phyloP scores from a whole-genome alignment of 179 eudicot genomes.

The Corrigiola litoralis region DNA sequence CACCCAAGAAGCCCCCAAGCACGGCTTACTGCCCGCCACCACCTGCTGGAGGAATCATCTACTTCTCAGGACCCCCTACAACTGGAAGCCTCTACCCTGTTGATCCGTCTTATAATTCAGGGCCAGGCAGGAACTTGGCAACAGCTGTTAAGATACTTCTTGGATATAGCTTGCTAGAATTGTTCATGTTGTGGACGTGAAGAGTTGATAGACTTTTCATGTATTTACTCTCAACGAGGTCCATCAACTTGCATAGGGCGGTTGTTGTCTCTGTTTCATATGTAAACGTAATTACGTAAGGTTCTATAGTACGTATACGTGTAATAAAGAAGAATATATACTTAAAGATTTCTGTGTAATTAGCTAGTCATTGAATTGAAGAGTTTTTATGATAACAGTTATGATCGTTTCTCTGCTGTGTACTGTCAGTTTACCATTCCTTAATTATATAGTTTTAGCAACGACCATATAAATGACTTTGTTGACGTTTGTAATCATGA shows the following conservation, averaged over 20 bases:
- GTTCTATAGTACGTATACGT: too few species aligned
- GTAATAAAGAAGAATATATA: too few species aligned
- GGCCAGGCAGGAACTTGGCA: slow-evolving; percentile 11
- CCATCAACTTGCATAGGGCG: too few species aligned
- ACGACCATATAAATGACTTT: too few species aligned
- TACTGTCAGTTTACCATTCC: too few species aligned
- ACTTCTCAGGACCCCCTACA: slow-evolving; percentile 52
- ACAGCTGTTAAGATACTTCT: slow-evolving; percentile 6
- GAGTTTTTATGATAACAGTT: too few species aligned
- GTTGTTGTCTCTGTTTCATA: neutral
- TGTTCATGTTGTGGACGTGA: slow-evolving; percentile 29
- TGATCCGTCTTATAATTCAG: slow-evolving; percentile 16
- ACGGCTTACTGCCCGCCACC: slow-evolving; percentile 64
- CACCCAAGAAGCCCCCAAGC: slow-evolving; percentile 36
- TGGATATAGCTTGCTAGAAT: slow-evolving; percentile 25
- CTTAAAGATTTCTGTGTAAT: neutral
- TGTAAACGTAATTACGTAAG: too few species aligned
- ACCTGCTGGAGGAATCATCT: slow-evolving; percentile 30
- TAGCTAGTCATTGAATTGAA: neutral
- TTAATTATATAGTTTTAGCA: too few species aligned
- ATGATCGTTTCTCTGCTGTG: too few species aligned
- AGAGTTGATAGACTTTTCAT: neutral
- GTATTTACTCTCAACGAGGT: too few species aligned
- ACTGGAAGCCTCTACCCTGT: slow-evolving; percentile 59
- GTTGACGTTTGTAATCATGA: too few species aligned